Conservation (phyloP, 179 eudicot genomes). For the Beta macrorhiza region DNA sequence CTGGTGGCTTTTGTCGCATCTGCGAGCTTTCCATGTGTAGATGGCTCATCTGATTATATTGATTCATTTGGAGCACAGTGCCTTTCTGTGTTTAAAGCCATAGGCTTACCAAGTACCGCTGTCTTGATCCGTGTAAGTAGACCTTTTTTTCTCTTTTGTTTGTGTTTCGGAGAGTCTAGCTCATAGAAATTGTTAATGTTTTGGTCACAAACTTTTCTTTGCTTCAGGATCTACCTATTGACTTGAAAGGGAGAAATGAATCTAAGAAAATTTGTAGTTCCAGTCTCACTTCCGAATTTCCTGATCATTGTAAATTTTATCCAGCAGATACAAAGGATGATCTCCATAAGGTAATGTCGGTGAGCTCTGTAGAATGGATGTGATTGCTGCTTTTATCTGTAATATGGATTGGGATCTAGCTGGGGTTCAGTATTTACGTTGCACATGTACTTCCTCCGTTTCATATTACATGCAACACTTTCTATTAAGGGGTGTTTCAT, state of each 20-base stretch:
- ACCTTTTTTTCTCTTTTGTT: background rate
- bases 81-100: constrained; percentile 81
- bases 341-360: constrained; percentile 65
- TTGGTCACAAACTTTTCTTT: background rate
- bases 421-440: background rate
- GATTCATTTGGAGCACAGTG: constrained; percentile 87
- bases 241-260: constrained; percentile 61
- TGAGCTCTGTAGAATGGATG: background rate
- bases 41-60: constrained; percentile 51
- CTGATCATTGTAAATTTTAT: constrained; percentile 78
- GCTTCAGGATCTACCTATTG: constrained; percentile 73
- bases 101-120: constrained; percentile 84
- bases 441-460: background rate
- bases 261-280: constrained; percentile 65
- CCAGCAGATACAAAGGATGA: constrained; percentile 90
- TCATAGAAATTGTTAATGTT: background rate
- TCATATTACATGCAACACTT: no score
- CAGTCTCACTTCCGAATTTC: constrained; percentile 77
- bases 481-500: no score
- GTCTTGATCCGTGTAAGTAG: constrained; percentile 81
- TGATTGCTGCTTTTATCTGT: constrained; percentile 1
- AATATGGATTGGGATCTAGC: background rate
- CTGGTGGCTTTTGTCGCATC: constrained; percentile 91
- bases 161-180: constrained; percentile 11
- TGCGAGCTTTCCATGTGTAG: constrained; percentile 51